Percentiles rank a stretch among this genome's conserved stretches.
These are phyloP conservation scores for Rhizopogon rudus DNA, from an alignment of 768 basidiomycete species.

Conservation along the genomic window DNA sequence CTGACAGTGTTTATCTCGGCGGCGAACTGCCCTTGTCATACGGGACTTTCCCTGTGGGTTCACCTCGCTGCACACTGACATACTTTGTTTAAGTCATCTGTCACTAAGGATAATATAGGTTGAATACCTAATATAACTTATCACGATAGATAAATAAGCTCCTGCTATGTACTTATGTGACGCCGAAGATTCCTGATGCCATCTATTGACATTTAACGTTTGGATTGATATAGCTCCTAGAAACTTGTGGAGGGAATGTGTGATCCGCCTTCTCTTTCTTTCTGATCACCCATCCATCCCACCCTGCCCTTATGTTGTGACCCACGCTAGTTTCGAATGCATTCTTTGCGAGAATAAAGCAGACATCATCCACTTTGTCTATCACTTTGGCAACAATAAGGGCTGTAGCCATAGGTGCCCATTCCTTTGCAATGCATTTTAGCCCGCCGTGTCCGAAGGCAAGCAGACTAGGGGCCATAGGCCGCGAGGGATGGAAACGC, in stretches of 20 bases:
- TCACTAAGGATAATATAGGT: background rate
- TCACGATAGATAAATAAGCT: background rate
- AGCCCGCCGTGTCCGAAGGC: slow-evolving; percentile 42
- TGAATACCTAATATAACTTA: background rate
- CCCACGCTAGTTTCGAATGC: background rate
- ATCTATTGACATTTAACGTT: background rate
- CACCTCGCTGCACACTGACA: background rate
- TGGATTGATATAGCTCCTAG: background rate
- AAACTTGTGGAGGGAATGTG: no score
- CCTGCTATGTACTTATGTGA: background rate
- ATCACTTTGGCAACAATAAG: slow-evolving; percentile 41
- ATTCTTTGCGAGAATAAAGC: slow-evolving; percentile 14
- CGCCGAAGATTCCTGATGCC: background rate
- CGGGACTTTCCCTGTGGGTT: background rate
- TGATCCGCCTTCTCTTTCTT: background rate
- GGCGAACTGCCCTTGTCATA: no score
- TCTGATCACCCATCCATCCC: slow-evolving; percentile 37
- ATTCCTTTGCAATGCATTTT: slow-evolving; percentile 37
- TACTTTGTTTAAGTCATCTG: background rate
- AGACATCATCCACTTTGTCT: slow-evolving; percentile 26
- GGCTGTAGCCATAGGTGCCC: slow-evolving; percentile 50
- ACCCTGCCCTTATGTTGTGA: slow-evolving; percentile 34
- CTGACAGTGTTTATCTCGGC: no score
- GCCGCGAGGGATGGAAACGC: slow-evolving; percentile 28
- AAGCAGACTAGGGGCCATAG: slow-evolving; percentile 18